Evolutionary conservation across 306 rosid genomes (phyloP).

Genomic region (Cucumis hystrix): DNA sequence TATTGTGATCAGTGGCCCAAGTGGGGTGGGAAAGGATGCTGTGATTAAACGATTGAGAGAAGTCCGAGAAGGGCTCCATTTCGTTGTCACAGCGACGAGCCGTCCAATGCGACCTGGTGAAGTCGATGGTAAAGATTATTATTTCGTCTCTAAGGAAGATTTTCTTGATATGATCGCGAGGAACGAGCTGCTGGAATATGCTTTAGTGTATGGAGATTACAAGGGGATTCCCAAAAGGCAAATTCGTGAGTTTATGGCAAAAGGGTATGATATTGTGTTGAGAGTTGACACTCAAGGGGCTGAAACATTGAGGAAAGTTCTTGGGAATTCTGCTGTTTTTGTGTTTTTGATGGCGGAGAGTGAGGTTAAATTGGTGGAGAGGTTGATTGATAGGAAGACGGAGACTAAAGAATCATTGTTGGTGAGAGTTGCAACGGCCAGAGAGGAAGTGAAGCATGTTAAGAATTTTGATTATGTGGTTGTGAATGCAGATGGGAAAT

Average conservation of each 20-base stretch:
- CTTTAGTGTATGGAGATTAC: conserved; percentile 81
- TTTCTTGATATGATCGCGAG: conserved; percentile 42
- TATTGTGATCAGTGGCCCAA: conserved; percentile 77
- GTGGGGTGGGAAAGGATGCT: conserved; percentile 95
- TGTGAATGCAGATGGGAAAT: conserved; percentile 68
- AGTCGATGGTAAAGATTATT: conserved; percentile 56
- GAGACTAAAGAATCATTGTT: conserved; percentile 66
- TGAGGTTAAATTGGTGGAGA: conserved; percentile 67
- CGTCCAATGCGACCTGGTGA: conserved; percentile 54
- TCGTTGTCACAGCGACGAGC: conserved; percentile 74
- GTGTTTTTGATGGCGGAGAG: conserved; percentile 70
- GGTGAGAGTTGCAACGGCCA: conserved; percentile 69
- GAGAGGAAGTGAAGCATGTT: conserved; percentile 79
- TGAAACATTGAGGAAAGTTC: conserved; percentile 45
- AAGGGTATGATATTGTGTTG: conserved; percentile 58
- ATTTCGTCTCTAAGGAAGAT: conserved; percentile 59
- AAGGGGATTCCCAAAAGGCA: conserved; percentile 89
- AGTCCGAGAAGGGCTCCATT: conserved; percentile 43
- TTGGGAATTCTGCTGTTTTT: conserved; percentile 68
- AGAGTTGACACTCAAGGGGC: conserved; percentile 96
- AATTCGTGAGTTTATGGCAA: conserved; percentile 59
- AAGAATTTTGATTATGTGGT: conserved; percentile 74
- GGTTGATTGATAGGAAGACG: conserved; percentile 63
- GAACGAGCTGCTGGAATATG: conserved; percentile 75
- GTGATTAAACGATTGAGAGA: conserved; percentile 44